Conservation (phyloP, 2,329 filamentous ascomycete genomes). For the Fusarium palustre region DNA sequence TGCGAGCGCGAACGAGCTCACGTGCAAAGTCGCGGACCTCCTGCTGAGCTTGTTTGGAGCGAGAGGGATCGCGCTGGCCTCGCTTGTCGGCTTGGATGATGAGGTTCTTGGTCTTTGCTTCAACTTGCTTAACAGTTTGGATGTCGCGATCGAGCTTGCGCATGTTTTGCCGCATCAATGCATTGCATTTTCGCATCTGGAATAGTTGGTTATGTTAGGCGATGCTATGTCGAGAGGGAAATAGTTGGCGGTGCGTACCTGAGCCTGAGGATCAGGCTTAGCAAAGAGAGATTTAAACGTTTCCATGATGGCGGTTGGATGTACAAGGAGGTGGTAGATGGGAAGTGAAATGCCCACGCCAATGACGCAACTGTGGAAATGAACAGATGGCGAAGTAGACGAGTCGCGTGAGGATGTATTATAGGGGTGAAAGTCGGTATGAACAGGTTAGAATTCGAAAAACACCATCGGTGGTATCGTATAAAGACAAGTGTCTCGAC, state of each 20-base stretch:
- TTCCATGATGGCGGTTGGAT: slow-evolving; percentile 73
- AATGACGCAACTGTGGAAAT: slow-evolving; percentile 45
- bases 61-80: slow-evolving; percentile 81
- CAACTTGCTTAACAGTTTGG: slow-evolving; percentile 78
- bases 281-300: slow-evolving; percentile 86
- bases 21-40: slow-evolving; percentile 90
- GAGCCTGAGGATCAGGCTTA: slow-evolving; percentile 91
- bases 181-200: slow-evolving; percentile 95
- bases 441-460: background rate
- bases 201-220: slow-evolving; percentile 10
- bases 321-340: slow-evolving; percentile 1
- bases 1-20: slow-evolving; percentile 86
- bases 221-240: background rate
- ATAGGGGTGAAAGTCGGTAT: background rate
- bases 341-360: slow-evolving; percentile 22
- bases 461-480: background rate
- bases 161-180: slow-evolving; percentile 87
- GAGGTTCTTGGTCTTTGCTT: slow-evolving; percentile 84
- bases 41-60: slow-evolving; percentile 80
- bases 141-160: slow-evolving; percentile 97
- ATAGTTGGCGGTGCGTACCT: slow-evolving; percentile 67
- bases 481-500: slow-evolving; percentile 11
- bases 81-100: slow-evolving; percentile 87
- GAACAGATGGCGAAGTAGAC: slow-evolving; percentile 25
- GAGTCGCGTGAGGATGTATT: background rate